Evolutionary conservation across 2,329 filamentous ascomycete species (phyloP).

Genomic region (Endothia cerciana): DNA sequence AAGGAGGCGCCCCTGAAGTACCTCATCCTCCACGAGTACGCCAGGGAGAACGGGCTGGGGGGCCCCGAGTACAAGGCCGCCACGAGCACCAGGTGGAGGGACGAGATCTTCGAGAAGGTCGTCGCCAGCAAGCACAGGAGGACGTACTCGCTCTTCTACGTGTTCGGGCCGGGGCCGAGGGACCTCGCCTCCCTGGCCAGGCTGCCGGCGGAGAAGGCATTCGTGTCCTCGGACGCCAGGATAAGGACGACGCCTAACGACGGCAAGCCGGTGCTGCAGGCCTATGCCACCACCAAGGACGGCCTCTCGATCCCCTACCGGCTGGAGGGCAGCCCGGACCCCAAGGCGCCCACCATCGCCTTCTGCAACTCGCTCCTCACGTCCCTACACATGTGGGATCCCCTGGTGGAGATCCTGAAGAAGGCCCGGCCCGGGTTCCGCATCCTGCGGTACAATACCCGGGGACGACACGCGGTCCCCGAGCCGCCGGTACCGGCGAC

Average conservation of each 20-base stretch:
- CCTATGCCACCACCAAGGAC: conserved; percentile 70
- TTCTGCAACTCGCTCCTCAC: conserved; percentile 83
- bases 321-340: conserved; percentile 71
- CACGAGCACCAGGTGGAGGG: conserved; percentile 63
- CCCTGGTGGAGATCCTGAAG: conserved; percentile 66
- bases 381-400: conserved; percentile 80
- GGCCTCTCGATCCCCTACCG: conserved; percentile 72
- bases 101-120: conserved; percentile 61
- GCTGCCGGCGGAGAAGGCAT: conserved; percentile 51
- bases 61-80: conserved; percentile 67
- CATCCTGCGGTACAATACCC: conserved; percentile 76
- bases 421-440: conserved; percentile 66
- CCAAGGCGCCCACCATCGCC: conserved; percentile 71
- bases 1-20: conserved; percentile 58
- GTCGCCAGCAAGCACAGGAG: conserved; percentile 62
- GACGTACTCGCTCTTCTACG: conserved; percentile 74
- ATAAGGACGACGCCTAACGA: conserved; percentile 58
- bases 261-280: conserved; percentile 60
- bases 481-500: conserved; percentile 56
- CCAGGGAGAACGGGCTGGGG: conserved; percentile 66
- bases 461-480: conserved; percentile 63
- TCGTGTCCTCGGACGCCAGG: conserved; percentile 57
- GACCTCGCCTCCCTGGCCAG: conserved; percentile 64
- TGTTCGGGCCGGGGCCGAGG: conserved; percentile 75
- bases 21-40: conserved; percentile 74